Evolutionary conservation across 306 rosid species (phyloP), one percentile per base, ranked within the genome.

Genomic region (Quercus ilex): DNA sequence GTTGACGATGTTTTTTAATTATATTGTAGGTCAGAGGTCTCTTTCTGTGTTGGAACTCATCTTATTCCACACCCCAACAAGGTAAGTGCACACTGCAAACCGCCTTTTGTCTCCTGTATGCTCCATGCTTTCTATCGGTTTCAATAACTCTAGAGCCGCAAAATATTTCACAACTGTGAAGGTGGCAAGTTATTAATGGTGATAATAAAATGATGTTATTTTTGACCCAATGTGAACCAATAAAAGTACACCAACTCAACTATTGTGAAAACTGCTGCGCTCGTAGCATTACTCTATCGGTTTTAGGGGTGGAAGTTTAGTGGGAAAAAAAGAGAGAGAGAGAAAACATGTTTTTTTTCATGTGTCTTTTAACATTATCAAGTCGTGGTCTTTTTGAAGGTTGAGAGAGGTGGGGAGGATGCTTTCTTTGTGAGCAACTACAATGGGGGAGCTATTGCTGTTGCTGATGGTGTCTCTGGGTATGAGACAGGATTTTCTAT

Each of bases 401-500:
- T 87, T 81, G 93, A 81, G 60, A 92, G 81, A 80, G 97, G 99
- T 25, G 99, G 98, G 80, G 99, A 95, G 87, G 99, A 95, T 88
- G 98, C 98, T 83, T 89, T 85, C 85, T 84, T 92, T 56, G 94
- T 91, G 55, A 93, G 91, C 87, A 63, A 80, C 87, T 84, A 90
- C 78, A 74, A 83, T 75, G 94, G 96, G 4, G 98, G 97, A 85
- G 91, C 91, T 82, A 85, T 93, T 88, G 88, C 94, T 78, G 92
- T 95, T 74, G 99, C 99, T 80, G 97, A 92, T 89, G 98, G 99
- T 43, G 99, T 95, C 71, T 95, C 98, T 70, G 98, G 96, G 99
- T 95, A 92, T 83, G 87, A 52, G 65, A 51, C 69, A 25, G 13
- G 31, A 5, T 60, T 78, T 52, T 77, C 56, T 73, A 33, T 77